Percentiles rank a stretch among this genome's conserved stretches.
Conservation (phyloP, 2,329 filamentous ascomycete genomes). For the Monosporascus ibericus region DNA sequence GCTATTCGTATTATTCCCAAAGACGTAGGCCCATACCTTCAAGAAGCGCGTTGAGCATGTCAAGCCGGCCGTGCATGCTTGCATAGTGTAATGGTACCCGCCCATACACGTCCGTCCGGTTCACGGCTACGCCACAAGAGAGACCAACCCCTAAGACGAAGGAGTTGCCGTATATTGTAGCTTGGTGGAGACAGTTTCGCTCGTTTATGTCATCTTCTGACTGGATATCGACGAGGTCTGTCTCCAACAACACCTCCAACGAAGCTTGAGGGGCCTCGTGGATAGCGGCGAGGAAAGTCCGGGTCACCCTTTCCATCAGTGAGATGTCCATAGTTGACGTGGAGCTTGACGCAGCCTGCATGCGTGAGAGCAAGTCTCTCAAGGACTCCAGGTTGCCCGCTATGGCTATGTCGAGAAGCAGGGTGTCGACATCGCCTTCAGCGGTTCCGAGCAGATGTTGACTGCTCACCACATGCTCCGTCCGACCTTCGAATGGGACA, state of each 20-base stretch:
- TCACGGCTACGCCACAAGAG: conserved; percentile 67
- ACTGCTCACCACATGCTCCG: conserved; percentile 59
- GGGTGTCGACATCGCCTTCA: conserved; percentile 82
- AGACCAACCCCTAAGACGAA: conserved; percentile 74
- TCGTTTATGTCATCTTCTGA: conserved; percentile 98
- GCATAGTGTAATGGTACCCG: conserved; percentile 92
- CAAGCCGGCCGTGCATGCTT: conserved; percentile 84
- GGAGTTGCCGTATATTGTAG: conserved; percentile 84
- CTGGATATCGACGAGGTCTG: conserved; percentile 78
- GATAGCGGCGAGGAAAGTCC: conserved; percentile 85
- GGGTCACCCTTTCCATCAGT: conserved; percentile 70
- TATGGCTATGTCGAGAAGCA: conserved; percentile 81
- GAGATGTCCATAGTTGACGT: conserved; percentile 41
- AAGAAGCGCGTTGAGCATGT: conserved; percentile 73
- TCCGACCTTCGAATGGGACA: conserved; percentile 65
- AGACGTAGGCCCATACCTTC: conserved; percentile 38
- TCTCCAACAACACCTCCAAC: conserved; percentile 70
- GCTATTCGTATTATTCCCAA: not conserved
- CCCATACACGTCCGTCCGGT: conserved; percentile 85
- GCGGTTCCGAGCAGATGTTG: conserved; percentile 67
- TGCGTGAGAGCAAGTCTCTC: conserved; percentile 71
- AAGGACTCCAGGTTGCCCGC: conserved; percentile 72
- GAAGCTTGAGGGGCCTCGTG: conserved; percentile 76
- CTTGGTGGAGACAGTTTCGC: conserved; percentile 91
- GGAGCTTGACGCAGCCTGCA: conserved; percentile 51